Evolutionary conservation across 2,329 filamentous ascomycete species (phyloP).

Genomic region (Trichoderma harzianum): DNA sequence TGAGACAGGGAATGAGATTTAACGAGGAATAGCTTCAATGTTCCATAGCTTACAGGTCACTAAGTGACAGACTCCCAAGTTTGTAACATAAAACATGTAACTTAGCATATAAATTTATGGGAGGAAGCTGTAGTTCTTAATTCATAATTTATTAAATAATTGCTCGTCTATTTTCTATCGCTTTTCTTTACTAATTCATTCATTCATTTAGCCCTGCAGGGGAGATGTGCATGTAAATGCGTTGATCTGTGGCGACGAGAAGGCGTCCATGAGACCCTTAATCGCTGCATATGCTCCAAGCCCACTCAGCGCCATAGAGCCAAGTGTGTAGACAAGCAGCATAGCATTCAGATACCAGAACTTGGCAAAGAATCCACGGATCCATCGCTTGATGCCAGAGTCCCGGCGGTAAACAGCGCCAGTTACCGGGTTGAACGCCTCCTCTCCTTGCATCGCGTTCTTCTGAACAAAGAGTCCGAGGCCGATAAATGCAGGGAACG

Average conservation of each 20-base stretch:
- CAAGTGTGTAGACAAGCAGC: constrained; percentile 19
- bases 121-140: not conserved
- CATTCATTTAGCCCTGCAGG: not conserved
- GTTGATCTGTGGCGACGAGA: constrained; percentile 22
- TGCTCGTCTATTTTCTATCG: not conserved
- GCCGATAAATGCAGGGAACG: constrained; percentile 45
- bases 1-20: not conserved
- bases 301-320: constrained; percentile 19
- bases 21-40: not conserved
- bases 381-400: constrained; percentile 4
- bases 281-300: constrained; percentile 20
- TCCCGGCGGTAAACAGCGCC: constrained; percentile 13
- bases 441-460: constrained; percentile 20
- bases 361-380: constrained; percentile 16
- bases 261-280: constrained; percentile 20
- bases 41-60: not conserved
- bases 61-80: not conserved
- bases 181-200: not conserved
- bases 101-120: not conserved
- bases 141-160: not conserved
- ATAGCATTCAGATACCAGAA: constrained; percentile 14
- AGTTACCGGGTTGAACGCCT: constrained; percentile 21
- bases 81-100: not conserved
- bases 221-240: constrained; percentile 22
- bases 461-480: constrained; percentile 22